Evolutionary conservation across 1,284 basidiomycete species (phyloP), one percentile per base, ranked within the genome.

Genomic region (Tremellales sp.): DNA sequence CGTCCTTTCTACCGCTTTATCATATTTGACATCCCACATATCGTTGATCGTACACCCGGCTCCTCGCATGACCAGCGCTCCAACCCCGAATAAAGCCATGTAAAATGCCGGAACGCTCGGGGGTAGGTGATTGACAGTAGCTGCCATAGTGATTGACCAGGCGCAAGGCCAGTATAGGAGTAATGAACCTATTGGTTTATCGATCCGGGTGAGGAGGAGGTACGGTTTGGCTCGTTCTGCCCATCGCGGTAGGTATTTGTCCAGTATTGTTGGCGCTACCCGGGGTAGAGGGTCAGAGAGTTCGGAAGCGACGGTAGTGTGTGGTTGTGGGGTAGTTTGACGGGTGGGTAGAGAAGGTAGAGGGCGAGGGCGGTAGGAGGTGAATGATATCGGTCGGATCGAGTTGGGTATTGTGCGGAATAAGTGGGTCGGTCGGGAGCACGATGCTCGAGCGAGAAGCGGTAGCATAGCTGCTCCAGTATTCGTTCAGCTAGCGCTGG

Each of bases 1-100:
- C 4, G 85, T 88, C 45, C 85, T 76, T 21, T 40, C 39, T 40
- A 98, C 96, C 49, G 85, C 83, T 64, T 83, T 84, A 76, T 99
- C 96, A 51, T 97, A 81, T 60, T 89, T 82, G 56, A 80, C 80
- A 70, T 99, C 96, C 93, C 96, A 98, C 84, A 99, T 86, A 69
- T 99, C 96, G 69, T 98, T 98, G 65, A 98, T 96, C 0, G 91
- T 97, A 70, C 96, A 99, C 4, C 96, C 96, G 5, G 96, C 96
- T 6, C 96, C 92, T 17, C 96, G 84, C 96, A 98, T 98, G 48
- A 98, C 81, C 39, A 97, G 65, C 0, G 96, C 91, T 0, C 96
- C 96, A 3, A 86, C 73, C 1, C 88, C 93, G 65, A 98, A 98
- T 0, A 98, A 78, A 23, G 81, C 76, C 33, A 89, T 77, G 64